Conservation (phyloP, 2,329 filamentous ascomycete species). For the Phialocephala subalpina region DNA sequence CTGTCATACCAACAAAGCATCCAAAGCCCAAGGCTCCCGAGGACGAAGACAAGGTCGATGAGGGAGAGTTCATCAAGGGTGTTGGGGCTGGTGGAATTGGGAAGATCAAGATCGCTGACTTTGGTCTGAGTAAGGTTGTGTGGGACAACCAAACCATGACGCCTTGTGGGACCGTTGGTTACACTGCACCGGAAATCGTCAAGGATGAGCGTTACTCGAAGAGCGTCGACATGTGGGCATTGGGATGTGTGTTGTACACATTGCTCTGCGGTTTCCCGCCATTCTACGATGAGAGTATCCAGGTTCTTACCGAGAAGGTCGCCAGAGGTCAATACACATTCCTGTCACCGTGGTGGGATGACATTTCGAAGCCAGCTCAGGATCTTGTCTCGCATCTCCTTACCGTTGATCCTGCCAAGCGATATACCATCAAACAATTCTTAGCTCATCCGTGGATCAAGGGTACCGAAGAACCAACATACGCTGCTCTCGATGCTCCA, state of each 20-base stretch:
- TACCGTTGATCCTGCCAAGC: constrained; percentile 93
- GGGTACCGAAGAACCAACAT: constrained; percentile 71
- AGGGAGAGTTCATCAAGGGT: constrained; percentile 89
- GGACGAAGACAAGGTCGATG: constrained; percentile 96
- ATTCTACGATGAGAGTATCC: constrained; percentile 98
- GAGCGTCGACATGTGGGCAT: constrained; percentile 98
- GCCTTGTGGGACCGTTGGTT: constrained; percentile 97
- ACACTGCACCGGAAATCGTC: constrained; percentile 97
- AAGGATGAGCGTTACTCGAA: constrained; percentile 99
- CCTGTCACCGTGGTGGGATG: constrained; percentile 98
- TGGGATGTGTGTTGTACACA: constrained; percentile 96
- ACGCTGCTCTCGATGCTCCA: constrained; percentile 72
- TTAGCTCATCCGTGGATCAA: constrained; percentile 94
- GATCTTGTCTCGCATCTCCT: constrained; percentile 93
- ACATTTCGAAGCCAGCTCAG: constrained; percentile 94
- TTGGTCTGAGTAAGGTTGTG: constrained; percentile 95
- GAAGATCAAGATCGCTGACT: constrained; percentile 96
- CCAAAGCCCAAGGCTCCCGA: constrained; percentile 85
- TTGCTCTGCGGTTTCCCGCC: constrained; percentile 96
- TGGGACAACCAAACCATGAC: constrained; percentile 99
- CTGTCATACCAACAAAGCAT: constrained; percentile 79
- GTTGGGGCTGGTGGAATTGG: constrained; percentile 90
- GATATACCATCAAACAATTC: constrained; percentile 93
- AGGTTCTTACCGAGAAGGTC: constrained; percentile 96
- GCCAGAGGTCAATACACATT: constrained; percentile 97